phyloP scores from a whole-genome alignment of 257 asterid species.

The Nicotiana undulata region DNA sequence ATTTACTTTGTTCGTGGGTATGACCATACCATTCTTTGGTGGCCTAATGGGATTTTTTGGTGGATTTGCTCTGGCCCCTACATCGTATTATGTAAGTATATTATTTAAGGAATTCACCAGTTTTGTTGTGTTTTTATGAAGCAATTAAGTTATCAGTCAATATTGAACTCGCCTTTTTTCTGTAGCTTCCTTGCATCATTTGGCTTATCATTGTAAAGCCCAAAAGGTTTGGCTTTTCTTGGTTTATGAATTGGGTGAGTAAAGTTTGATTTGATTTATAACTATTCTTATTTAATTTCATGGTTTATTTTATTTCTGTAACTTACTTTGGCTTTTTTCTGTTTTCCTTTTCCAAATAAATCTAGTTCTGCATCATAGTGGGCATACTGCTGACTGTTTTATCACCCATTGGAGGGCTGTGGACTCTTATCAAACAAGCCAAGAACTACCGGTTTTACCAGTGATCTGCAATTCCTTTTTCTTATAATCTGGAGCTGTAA shows the following conservation, averaged over 20 bases:
- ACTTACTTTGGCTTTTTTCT: background rate
- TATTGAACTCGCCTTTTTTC: background rate
- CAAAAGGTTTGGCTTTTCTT: conserved; percentile 20
- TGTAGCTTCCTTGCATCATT: conserved; percentile 31
- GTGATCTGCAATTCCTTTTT: conserved; percentile 3
- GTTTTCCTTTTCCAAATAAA: background rate
- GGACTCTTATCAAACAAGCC: conserved; percentile 54
- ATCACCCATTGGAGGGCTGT: conserved; percentile 64
- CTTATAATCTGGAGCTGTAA: background rate
- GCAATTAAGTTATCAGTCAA: background rate
- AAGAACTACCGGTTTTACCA: conserved; percentile 40
- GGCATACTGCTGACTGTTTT: conserved; percentile 41
- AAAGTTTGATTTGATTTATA: background rate
- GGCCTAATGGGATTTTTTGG: conserved; percentile 85
- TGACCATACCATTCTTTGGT: conserved; percentile 79
- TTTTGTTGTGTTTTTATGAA: background rate
- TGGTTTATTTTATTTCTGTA: background rate
- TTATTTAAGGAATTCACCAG: background rate
- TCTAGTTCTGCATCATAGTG: conserved; percentile 37
- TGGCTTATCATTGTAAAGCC: conserved; percentile 31
- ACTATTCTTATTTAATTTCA: background rate
- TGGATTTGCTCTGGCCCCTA: conserved; percentile 81
- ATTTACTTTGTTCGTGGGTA: conserved; percentile 55
- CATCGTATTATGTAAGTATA: conserved; percentile 55
- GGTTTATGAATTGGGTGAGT: conserved; percentile 29